phyloP scores from a whole-genome alignment of 805 yeast genomes.

The Wickerhamomyces chambardii region DNA sequence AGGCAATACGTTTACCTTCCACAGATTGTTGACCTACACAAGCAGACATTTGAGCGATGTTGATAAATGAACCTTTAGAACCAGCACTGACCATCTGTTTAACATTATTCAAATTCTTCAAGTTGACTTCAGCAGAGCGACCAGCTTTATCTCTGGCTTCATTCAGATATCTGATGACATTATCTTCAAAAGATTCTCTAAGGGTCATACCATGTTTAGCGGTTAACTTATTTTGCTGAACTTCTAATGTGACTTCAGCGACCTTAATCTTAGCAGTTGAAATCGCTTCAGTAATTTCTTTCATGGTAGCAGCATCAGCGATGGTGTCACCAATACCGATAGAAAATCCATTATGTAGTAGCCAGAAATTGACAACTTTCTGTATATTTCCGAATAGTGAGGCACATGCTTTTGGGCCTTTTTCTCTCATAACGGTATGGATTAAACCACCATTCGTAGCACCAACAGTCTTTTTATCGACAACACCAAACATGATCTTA shows the following conservation, averaged over 20 bases:
- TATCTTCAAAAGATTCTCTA: constrained; percentile 96
- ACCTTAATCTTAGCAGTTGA: constrained; percentile 90
- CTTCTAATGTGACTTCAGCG: constrained; percentile 86
- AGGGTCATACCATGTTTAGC: constrained; percentile 99
- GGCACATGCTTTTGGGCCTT: constrained; percentile 88
- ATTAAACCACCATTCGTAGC: constrained; percentile 97
- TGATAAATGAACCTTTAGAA: constrained; percentile 97
- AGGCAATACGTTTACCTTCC: constrained; percentile 98
- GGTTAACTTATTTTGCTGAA: constrained; percentile 78
- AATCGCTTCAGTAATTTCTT: constrained; percentile 86
- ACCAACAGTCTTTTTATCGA: constrained; percentile 96
- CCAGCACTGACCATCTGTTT: constrained; percentile 99
- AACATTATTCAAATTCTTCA: constrained; percentile 91
- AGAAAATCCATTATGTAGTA: constrained; percentile 93
- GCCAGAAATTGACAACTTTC: constrained; percentile 94
- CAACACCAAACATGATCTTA: constrained; percentile 95
- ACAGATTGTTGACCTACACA: constrained; percentile 99
- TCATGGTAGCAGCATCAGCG: constrained; percentile 96
- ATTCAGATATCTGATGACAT: constrained; percentile 88
- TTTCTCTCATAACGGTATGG: constrained; percentile 96
- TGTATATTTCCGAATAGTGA: constrained; percentile 87
- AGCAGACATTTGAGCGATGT: constrained; percentile 98
- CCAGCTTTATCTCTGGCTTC: constrained; percentile 99
- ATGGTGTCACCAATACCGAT: constrained; percentile 99
- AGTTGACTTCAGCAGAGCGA: constrained; percentile 93